Percentiles rank a stretch among this genome's conserved stretches.
phyloP scores from a whole-genome alignment of 805 yeast genomes.

The Teunomyces pallodes region DNA sequence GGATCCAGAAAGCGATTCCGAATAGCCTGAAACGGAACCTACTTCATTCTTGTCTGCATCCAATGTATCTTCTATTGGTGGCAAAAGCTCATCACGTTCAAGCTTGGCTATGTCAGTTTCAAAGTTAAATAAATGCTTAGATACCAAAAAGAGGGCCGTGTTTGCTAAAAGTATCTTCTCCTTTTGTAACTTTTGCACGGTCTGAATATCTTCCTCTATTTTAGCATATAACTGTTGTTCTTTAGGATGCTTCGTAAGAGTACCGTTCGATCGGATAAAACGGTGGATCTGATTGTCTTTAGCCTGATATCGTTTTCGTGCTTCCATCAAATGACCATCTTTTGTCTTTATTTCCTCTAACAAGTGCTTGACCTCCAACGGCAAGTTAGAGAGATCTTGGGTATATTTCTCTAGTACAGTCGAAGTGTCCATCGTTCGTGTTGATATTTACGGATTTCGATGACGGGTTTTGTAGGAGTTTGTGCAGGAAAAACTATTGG shows the following conservation, averaged over 20 bases:
- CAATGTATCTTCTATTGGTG: constrained; percentile 40
- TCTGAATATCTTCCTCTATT: constrained; percentile 65
- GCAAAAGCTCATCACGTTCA: constrained; percentile 78
- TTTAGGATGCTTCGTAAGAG: constrained; percentile 75
- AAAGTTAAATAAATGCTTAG: constrained; percentile 70
- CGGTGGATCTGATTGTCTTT: constrained; percentile 82
- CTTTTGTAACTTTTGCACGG: constrained; percentile 61
- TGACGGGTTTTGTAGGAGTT: not conserved
- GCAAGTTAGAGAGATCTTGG: constrained; percentile 75
- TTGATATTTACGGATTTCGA: not conserved
- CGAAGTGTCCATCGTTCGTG: constrained; percentile 77
- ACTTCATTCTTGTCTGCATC: constrained; percentile 14
- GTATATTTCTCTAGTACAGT: constrained; percentile 50
- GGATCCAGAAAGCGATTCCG: constrained; percentile 26
- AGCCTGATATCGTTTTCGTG: constrained; percentile 61
- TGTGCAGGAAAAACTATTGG: not conserved
- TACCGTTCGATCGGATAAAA: constrained; percentile 78
- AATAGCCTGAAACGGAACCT: constrained; percentile 11
- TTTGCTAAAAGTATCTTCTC: constrained; percentile 79
- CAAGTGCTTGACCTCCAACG: constrained; percentile 79
- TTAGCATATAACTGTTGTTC: constrained; percentile 66
- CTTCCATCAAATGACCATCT: constrained; percentile 65
- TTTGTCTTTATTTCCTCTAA: constrained; percentile 73
- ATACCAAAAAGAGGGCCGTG: constrained; percentile 73
- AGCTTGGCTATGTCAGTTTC: constrained; percentile 74